Evolutionary conservation across 257 asterid genomes (phyloP).

Genomic region (Gynochthodes officinalis): DNA sequence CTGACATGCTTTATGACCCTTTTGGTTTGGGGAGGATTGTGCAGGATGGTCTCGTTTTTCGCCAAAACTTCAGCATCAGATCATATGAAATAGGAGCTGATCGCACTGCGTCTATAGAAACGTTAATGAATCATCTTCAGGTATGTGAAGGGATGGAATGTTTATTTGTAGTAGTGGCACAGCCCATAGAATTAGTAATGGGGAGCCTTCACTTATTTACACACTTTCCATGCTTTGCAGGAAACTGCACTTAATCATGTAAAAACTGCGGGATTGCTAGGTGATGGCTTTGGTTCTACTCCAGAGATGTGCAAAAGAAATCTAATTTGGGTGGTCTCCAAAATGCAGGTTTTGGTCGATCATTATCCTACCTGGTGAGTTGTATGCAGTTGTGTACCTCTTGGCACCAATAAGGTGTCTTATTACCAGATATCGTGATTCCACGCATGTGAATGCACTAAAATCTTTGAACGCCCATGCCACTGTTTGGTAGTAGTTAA

Average conservation of each 20-base stretch:
- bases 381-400: conserved; percentile 1
- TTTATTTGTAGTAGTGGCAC: background rate
- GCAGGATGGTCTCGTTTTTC: conserved; percentile 78
- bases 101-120: conserved; percentile 90
- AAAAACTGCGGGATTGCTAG: conserved; percentile 74
- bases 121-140: conserved; percentile 97
- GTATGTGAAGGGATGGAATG: conserved; percentile 30
- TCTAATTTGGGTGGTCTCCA: conserved; percentile 92
- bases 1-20: conserved; percentile 76
- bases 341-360: conserved; percentile 88
- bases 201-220: conserved; percentile 6
- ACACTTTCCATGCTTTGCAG: conserved; percentile 42
- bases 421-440: background rate
- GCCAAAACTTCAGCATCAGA: conserved; percentile 93
- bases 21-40: conserved; percentile 85
- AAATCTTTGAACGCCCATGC: background rate
- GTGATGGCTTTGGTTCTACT: conserved; percentile 96
- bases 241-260: conserved; percentile 98
- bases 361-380: conserved; percentile 95
- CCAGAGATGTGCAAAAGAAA: conserved; percentile 93
- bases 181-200: background rate
- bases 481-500: background rate
- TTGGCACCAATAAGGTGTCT: background rate
- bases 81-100: conserved; percentile 98
- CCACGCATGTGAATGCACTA: background rate